Base-by-base conservation (phyloP, 441 rosid genomes). In the Populus hybrid region DNA sequence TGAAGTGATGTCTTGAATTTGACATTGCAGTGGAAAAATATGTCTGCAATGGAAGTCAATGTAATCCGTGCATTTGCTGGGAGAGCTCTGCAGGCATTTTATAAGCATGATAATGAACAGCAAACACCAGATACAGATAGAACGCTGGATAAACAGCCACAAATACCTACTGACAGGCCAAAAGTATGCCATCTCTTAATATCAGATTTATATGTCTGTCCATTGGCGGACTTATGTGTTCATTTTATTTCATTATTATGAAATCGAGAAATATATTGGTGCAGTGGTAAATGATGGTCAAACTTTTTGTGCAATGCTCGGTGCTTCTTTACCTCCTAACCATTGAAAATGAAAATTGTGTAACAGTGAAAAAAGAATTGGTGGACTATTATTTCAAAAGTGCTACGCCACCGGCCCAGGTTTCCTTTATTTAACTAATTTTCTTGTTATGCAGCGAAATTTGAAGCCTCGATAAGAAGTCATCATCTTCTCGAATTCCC, bases 11-110 rank as follows among this genome's bases (percentile, higher is more conserved):
- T 73, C 50, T 74, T 76, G 26, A 74, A 73, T 66, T 77, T 80
- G 75, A 26, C 69, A 75, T 79, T 78, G 70, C 87, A 95, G 99
- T 90, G 94, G 84, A 87, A 88, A 45, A 92, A 94, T 81, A 86
- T 95, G 83, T 94, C 99, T 65, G 97, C 97, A 69, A 95, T 95
- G 98, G 99, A 95, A 88, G 97, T 90, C 83, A 96, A 94, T 82
- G 85, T 93, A 79, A 96, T 94, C 29, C 94, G 98, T 33, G 94
- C 98, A 67, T 96, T 96, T 84, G 93, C 91, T 66, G 94, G 93
- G 77, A 93, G 94, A 89, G 90, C 98, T 63, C 88, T 96, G 31
- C 94, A 92, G 79, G 95, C 98, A 73, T 96, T 94, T 83, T 95
- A 93, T 69, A 96, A 90, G 90, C 96, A 91, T 80, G 99, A 93